A percentile compares a stretch with the other conserved stretches of the same genome.
These are phyloP conservation scores for Boletus pseudopeckii DNA, from an alignment of 768 basidiomycete species.

Conservation along the genomic window DNA sequence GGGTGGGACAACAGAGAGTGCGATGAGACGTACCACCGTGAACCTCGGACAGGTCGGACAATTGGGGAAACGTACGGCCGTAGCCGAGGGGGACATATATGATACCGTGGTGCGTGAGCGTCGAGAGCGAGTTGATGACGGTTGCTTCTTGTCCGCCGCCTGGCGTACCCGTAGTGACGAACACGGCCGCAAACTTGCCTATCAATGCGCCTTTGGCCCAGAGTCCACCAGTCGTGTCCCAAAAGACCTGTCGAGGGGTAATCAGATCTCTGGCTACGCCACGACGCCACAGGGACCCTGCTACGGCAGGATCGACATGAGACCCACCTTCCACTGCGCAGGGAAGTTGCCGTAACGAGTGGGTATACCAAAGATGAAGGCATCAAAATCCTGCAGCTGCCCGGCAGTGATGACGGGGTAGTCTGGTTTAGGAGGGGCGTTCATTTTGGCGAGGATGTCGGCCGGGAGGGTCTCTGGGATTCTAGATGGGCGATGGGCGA, in stretches of 20 bases:
- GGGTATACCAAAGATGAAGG: conserved; percentile 43
- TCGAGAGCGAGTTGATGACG: conserved; percentile 47
- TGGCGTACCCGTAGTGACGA: conserved; percentile 64
- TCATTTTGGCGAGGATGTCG: conserved; percentile 64
- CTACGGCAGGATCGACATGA: not conserved
- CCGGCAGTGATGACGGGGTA: conserved; percentile 37
- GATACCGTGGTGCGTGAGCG: conserved; percentile 71
- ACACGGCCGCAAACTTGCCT: conserved; percentile 75
- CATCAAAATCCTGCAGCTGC: conserved; percentile 28
- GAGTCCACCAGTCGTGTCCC: conserved; percentile 68
- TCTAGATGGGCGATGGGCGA: conserved; percentile 34
- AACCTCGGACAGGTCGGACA: conserved; percentile 45
- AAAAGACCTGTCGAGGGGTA: conserved; percentile 50
- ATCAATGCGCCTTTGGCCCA: conserved; percentile 58
- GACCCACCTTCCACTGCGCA: conserved; percentile 58
- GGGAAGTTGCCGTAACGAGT: conserved; percentile 47
- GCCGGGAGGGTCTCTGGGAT: conserved; percentile 74
- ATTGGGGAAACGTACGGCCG: conserved; percentile 39
- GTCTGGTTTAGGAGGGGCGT: conserved; percentile 63
- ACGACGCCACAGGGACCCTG: not conserved
- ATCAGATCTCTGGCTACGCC: conserved; percentile 1
- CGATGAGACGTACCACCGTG: conserved; percentile 50
- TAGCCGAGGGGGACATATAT: conserved; percentile 72
- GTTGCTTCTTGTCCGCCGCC: conserved; percentile 80
- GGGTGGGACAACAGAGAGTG: not conserved